A percentile compares a stretch with the other conserved stretches of the same genome.
Conservation (phyloP, 2,329 filamentous ascomycete species). For the Penicillium sp. region DNA sequence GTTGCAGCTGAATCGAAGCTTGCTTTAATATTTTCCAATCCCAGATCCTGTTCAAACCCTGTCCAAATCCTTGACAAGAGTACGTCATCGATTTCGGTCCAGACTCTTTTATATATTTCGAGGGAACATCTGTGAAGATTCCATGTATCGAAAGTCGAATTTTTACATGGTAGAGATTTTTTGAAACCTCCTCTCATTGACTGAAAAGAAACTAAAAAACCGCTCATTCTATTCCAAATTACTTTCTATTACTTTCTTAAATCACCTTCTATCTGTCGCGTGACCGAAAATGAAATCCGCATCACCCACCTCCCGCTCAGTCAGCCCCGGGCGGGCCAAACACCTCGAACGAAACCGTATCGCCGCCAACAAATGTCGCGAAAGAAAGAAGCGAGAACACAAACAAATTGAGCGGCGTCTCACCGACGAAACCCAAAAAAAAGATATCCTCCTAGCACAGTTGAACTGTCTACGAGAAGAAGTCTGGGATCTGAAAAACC, state of each 20-base stretch:
- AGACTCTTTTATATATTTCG: not conserved
- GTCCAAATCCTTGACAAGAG: not conserved
- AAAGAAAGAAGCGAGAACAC: conserved; percentile 22
- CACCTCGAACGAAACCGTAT: conserved; percentile 25
- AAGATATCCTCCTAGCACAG: conserved; percentile 15
- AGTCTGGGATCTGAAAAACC: conserved; percentile 22
- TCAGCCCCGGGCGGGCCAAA: conserved; percentile 9
- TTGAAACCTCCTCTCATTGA: not conserved
- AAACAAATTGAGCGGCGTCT: conserved; percentile 16
- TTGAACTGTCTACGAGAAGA: conserved; percentile 18
- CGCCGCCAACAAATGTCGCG: conserved; percentile 24
- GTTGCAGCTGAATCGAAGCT: not conserved
- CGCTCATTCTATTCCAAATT: not conserved
- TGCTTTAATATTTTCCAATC: not conserved
- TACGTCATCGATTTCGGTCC: conserved; percentile 8
- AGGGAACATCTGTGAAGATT: not conserved
- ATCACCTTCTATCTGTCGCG: not conserved
- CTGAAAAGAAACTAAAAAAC: not conserved
- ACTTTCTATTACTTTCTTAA: not conserved
- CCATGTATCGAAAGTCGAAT: not conserved
- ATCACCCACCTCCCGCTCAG: not conserved
- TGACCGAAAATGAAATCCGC: not conserved
- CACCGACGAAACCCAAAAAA: conserved; percentile 16
- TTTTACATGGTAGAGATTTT: not conserved
- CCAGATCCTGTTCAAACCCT: not conserved